Evolutionary conservation across 1,284 basidiomycete genomes (phyloP).

Genomic region (Anthracocystis panici-leucophaei): DNA sequence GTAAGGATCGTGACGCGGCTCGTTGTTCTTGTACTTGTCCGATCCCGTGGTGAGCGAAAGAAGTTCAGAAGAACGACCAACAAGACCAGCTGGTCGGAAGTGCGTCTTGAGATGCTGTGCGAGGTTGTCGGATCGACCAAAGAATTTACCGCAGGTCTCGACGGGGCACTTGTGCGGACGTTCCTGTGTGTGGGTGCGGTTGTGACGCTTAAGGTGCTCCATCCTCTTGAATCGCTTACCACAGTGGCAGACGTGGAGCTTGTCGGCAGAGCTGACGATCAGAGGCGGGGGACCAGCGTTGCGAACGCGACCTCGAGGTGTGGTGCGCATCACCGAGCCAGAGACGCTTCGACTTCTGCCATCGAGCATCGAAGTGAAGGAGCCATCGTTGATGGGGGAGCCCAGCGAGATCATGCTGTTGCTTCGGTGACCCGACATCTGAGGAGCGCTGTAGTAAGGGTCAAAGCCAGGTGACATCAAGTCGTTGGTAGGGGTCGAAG

Average conservation of each 20-base stretch:
- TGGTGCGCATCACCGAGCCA: slow-evolving; percentile 38
- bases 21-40: slow-evolving; percentile 41
- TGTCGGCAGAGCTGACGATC: slow-evolving; percentile 67
- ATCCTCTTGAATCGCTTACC: slow-evolving; percentile 68
- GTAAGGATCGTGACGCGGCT: slow-evolving; percentile 61
- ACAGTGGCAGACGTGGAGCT: slow-evolving; percentile 67
- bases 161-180: slow-evolving; percentile 66
- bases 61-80: slow-evolving; percentile 49
- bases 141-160: slow-evolving; percentile 66
- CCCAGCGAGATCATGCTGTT: slow-evolving; percentile 56
- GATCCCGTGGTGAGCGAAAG: slow-evolving; percentile 41
- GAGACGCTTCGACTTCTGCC: slow-evolving; percentile 40
- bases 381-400: slow-evolving; percentile 40
- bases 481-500: slow-evolving; percentile 39
- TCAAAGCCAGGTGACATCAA: slow-evolving; percentile 51
- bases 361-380: slow-evolving; percentile 42
- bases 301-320: slow-evolving; percentile 44
- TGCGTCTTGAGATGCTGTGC: slow-evolving; percentile 69
- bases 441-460: slow-evolving; percentile 50
- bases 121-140: slow-evolving; percentile 68
- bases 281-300: slow-evolving; percentile 62
- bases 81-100: slow-evolving; percentile 57
- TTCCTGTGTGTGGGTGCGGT: slow-evolving; percentile 68
- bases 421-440: slow-evolving; percentile 56
- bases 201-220: slow-evolving; percentile 69